Evolutionary conservation across 2,329 filamentous ascomycete species (phyloP).

Genomic region (Tolypocladium cylindrosporum): DNA sequence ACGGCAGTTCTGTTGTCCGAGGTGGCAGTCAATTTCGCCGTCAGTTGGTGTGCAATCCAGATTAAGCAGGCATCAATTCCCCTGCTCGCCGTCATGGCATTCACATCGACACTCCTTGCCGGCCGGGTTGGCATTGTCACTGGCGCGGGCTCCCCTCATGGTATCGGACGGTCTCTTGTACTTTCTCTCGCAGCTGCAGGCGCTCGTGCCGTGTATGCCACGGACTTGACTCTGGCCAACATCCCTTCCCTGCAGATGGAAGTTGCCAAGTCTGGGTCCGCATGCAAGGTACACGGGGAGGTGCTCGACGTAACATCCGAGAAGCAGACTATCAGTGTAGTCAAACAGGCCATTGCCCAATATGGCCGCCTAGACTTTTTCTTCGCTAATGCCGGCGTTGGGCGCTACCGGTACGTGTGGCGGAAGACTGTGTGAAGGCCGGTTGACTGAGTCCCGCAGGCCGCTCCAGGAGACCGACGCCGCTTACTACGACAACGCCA

Average conservation of each 20-base stretch:
- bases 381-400: constrained; percentile 11
- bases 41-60: too few species aligned
- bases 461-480: constrained; percentile 3
- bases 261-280: neutral
- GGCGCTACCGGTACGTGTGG: constrained; percentile 5
- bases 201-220: constrained; percentile 5
- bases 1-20: too few species aligned
- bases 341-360: neutral
- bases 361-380: constrained; percentile 10
- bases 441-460: neutral
- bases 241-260: neutral
- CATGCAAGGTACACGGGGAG: neutral
- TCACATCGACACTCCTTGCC: constrained; percentile 2
- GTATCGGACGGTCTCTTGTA: constrained; percentile 14
- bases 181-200: constrained; percentile 9
- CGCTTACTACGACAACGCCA: neutral
- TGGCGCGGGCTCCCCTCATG: constrained; percentile 15
- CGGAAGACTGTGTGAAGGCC: too few species aligned
- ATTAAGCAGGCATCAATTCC: neutral
- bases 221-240: constrained; percentile 6
- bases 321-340: neutral
- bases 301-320: neutral
- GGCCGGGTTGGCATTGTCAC: constrained; percentile 15
- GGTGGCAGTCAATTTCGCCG: too few species aligned
- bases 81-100: neutral